A percentile compares a stretch with the other conserved stretches of the same genome.
Evolutionary conservation across 352 stramenopile genomes (phyloP).

Genomic region (Phytophthora boehmeriae): DNA sequence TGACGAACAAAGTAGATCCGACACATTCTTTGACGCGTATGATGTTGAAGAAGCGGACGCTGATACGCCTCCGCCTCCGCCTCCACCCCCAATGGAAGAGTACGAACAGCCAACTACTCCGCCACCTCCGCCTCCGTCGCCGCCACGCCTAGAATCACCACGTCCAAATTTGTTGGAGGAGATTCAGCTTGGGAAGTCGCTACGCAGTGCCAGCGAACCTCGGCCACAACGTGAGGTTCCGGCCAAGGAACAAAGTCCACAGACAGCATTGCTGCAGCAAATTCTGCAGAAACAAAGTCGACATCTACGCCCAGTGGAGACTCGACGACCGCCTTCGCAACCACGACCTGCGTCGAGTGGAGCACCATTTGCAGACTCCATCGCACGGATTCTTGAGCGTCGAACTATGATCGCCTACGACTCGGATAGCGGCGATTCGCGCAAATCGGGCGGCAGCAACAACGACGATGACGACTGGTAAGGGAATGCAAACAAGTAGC

Average conservation of each 20-base stretch:
- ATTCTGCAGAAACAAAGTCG: constrained; percentile 60
- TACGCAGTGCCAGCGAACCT: constrained; percentile 20
- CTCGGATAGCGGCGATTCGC: constrained; percentile 48
- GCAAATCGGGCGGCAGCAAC: constrained; percentile 7
- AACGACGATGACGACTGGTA: constrained; percentile 34
- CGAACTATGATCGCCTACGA: constrained; percentile 64
- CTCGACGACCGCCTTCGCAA: constrained; percentile 13
- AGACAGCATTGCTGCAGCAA: constrained; percentile 52
- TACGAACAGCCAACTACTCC: constrained; percentile 16
- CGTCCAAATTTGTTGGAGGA: constrained; percentile 30
- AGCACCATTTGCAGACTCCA: constrained; percentile 60
- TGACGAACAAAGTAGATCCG: constrained; percentile 30
- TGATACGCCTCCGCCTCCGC: constrained; percentile 6
- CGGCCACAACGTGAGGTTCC: constrained; percentile 9
- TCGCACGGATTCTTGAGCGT: constrained; percentile 67
- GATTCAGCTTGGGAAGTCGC: constrained; percentile 37
- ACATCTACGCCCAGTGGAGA: constrained; percentile 43
- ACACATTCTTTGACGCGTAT: constrained; percentile 22
- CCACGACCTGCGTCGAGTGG: constrained; percentile 1
- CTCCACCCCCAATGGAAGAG: constrained; percentile 21
- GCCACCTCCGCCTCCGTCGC: constrained; percentile 8
- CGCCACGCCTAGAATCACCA: not conserved
- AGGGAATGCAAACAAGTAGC: too few species aligned
- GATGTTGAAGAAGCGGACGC: constrained; percentile 22
- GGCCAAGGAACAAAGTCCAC: constrained; percentile 12